Evolutionary conservation across 192 early-diverging fungal genomes (phyloP), one percentile per base, ranked within the genome.

Genomic region (Coemansia sp.): DNA sequence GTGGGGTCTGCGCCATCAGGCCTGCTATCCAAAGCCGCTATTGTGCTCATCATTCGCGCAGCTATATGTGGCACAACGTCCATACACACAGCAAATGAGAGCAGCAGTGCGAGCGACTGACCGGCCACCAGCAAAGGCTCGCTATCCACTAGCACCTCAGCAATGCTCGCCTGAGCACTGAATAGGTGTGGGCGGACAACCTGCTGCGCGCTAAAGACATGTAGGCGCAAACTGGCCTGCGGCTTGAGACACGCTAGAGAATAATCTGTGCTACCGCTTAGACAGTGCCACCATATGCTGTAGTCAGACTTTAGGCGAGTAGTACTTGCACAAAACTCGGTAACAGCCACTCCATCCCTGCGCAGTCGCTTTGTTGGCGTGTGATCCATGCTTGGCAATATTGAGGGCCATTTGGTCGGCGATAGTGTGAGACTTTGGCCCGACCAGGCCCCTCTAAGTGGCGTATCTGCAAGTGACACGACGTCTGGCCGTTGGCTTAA

Each of bases 261-360:
- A 14, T 51, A 37, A n/a, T 34, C 48, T 13, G 65, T 33, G n/a
- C 60, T 60, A 36, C 61, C 42, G 62, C 21, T 42, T 34, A 80
- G 37, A 20, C 77, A 67, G 68, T 80, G 77, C 62, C 57, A 69
- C 77, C 77, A 80, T 63, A 74, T 66, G 59, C 66, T 58, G 48
- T 71, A 80, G 23, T 67, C 77, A 0, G 77, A 80, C 11, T 38
- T 51, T 16, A 63, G 62, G 31, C 37, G 65, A 20, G 69, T 10
- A 16, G 66, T 39, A 2, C 28, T 66, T 16, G 33, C 16, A 21
- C 42, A 28, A 34, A 80, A 43, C 63, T 74, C 73, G 10, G 69
- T 14, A 2, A 64, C 39, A 2, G 69, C 66, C 11, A 46, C 26
- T n/a, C 72, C 71, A 8, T 69, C 51, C 36, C 58, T 51, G 14